Conservation (phyloP, 1,284 basidiomycete genomes). For the Ceratobasidium papillatum region DNA sequence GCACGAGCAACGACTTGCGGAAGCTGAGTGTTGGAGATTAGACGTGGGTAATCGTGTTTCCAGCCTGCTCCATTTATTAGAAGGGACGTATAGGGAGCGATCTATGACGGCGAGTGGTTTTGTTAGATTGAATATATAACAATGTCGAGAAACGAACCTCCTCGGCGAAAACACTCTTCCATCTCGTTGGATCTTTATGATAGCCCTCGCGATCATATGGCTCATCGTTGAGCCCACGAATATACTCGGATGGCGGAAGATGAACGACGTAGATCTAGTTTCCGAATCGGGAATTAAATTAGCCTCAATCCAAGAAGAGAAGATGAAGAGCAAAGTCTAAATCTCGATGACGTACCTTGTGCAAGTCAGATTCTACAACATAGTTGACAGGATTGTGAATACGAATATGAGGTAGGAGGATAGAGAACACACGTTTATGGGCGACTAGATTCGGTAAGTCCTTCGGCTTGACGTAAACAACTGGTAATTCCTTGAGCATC, state of each 20-base stretch:
- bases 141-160: conserved; percentile 58
- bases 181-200: conserved; percentile 71
- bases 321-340: background rate
- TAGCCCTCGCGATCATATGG: conserved; percentile 74
- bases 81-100: conserved; percentile 84
- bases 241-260: conserved; percentile 74
- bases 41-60: conserved; percentile 76
- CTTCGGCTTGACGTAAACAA: conserved; percentile 64
- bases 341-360: conserved; percentile 54
- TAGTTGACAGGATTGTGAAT: conserved; percentile 19
- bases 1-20: conserved; percentile 62
- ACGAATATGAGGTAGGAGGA: too few relatives aligned
- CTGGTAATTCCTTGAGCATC: conserved; percentile 75
- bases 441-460: conserved; percentile 66
- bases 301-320: background rate
- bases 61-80: conserved; percentile 89
- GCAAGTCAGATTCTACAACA: conserved; percentile 61
- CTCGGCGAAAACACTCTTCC: conserved; percentile 72
- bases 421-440: conserved; percentile 57
- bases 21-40: conserved; percentile 77
- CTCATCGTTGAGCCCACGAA: conserved; percentile 55
- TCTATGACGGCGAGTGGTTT: conserved; percentile 55
- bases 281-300: background rate
- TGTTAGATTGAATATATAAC: background rate
- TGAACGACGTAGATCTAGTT: conserved; percentile 81